A percentile compares a stretch with the other conserved stretches of the same genome.
Conservation (phyloP, 352 stramenopile genomes). For the Phytopythium oedochilum region DNA sequence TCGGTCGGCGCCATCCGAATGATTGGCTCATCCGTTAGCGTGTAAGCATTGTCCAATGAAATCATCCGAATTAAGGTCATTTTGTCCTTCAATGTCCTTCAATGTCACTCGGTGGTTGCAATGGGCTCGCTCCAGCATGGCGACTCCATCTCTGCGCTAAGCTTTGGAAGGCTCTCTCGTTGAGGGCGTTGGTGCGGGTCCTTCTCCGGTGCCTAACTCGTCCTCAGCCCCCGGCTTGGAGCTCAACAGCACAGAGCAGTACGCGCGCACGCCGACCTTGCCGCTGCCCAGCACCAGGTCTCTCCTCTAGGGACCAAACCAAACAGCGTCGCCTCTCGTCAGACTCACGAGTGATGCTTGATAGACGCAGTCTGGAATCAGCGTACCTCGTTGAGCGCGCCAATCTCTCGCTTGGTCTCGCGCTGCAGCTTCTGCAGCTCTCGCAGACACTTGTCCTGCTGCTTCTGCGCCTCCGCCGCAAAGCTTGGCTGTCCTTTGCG, state of each 20-base stretch:
- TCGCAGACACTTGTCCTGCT: slow-evolving; percentile 50
- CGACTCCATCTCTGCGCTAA: too few relatives aligned
- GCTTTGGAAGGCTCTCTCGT: too few relatives aligned
- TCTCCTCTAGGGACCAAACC: slow-evolving; percentile 24
- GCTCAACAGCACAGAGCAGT: slow-evolving; percentile 61
- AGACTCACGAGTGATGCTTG: not conserved
- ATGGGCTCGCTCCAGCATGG: too few relatives aligned
- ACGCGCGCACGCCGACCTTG: slow-evolving; percentile 67
- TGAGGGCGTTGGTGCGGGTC: not conserved
- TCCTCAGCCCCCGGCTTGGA: slow-evolving; percentile 32
- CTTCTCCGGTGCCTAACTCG: not conserved
- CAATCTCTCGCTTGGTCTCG: slow-evolving; percentile 51
- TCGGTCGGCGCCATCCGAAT: not conserved
- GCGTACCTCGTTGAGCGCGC: slow-evolving; percentile 47
- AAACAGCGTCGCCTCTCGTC: not conserved
- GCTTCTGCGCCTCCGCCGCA: slow-evolving; percentile 31
- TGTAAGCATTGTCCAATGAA: too few relatives aligned
- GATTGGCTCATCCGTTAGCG: too few relatives aligned
- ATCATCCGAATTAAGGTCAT: too few relatives aligned
- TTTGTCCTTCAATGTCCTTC: too few relatives aligned
- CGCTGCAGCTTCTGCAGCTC: slow-evolving; percentile 60
- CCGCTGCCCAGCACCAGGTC: slow-evolving; percentile 68
- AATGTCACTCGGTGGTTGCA: too few relatives aligned
- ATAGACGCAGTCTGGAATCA: not conserved
- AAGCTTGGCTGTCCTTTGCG: slow-evolving; percentile 39